These are phyloP conservation scores for Salvia hispanica DNA, from an alignment of 257 asterid species.

Conservation along the genomic window DNA sequence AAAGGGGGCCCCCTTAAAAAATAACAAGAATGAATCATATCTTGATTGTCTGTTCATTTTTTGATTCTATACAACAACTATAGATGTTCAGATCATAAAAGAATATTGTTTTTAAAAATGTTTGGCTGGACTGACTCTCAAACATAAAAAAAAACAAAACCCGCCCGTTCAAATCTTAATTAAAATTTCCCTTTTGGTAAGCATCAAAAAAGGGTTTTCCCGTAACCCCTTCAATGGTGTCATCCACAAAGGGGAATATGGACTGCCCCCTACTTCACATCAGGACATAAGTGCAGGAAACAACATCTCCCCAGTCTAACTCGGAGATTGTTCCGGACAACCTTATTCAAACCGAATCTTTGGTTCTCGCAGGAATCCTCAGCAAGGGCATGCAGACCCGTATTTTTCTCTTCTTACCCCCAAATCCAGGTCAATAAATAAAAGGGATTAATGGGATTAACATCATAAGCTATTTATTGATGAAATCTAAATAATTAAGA, in stretches of 20 bases:
- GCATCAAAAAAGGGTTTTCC: conserved; percentile 69
- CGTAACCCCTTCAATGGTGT: conserved; percentile 73
- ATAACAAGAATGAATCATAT: not conserved
- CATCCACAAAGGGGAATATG: conserved; percentile 61
- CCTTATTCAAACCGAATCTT: conserved; percentile 76
- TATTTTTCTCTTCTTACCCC: conserved; percentile 73
- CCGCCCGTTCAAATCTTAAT: not conserved
- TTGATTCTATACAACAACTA: not conserved
- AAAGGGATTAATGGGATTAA: not conserved
- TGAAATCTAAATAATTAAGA: not conserved
- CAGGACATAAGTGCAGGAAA: conserved; percentile 69
- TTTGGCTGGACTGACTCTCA: conserved; percentile 3
- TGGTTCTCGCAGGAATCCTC: conserved; percentile 67
- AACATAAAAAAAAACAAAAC: not conserved
- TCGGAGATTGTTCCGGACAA: conserved; percentile 63
- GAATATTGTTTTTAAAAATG: not conserved
- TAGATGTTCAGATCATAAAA: too few relatives aligned
- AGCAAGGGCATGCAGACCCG: conserved; percentile 70
- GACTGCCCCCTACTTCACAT: conserved; percentile 58
- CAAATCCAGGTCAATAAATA: conserved; percentile 4
- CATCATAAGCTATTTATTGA: too few relatives aligned
- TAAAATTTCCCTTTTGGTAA: conserved; percentile 59
- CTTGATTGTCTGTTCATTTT: not conserved
- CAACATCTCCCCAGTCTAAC: conserved; percentile 73
- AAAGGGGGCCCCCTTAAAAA: not conserved